Conservation (phyloP, 2,329 filamentous ascomycete genomes). For the Pestalotiopsis sp. region DNA sequence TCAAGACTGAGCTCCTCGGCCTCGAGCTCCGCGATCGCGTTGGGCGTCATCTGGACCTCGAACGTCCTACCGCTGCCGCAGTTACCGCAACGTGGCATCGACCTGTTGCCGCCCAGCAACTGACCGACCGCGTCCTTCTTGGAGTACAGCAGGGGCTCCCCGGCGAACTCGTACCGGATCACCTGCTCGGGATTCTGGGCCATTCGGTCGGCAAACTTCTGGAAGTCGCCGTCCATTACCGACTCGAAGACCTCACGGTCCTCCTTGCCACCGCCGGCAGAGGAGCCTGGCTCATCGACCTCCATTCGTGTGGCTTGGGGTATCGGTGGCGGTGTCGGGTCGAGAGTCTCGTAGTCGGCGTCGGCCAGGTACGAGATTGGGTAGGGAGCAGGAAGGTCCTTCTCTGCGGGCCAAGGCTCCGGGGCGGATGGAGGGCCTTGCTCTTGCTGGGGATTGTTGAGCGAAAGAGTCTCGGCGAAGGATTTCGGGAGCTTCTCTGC, state of each 20-base stretch:
- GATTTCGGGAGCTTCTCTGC: conserved; percentile 51
- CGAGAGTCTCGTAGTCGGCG: conserved; percentile 88
- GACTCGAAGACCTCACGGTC: conserved; percentile 75
- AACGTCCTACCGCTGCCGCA: conserved; percentile 79
- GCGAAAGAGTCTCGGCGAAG: conserved; percentile 74
- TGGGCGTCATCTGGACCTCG: conserved; percentile 89
- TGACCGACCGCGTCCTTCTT: conserved; percentile 74
- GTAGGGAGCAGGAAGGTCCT: conserved; percentile 69
- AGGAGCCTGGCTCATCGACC: conserved; percentile 32
- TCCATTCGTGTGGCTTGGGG: conserved; percentile 51
- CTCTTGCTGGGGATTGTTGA: conserved; percentile 56
- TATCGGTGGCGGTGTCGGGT: conserved; percentile 54
- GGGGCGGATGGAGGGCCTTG: conserved; percentile 39
- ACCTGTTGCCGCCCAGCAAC: conserved; percentile 45
- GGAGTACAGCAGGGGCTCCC: conserved; percentile 76
- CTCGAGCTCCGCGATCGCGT: conserved; percentile 87
- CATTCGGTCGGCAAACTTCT: conserved; percentile 76
- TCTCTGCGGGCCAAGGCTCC: conserved; percentile 74
- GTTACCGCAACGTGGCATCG: conserved; percentile 73
- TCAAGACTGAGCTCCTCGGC: conserved; percentile 69
- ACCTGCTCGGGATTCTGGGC: conserved; percentile 81
- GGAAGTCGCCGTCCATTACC: conserved; percentile 72
- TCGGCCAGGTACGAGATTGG: conserved; percentile 78
- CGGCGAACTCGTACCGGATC: conserved; percentile 77
- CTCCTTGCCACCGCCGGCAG: conserved; percentile 46